These are phyloP conservation scores for Solanum pennellii DNA, from an alignment of 257 asterid species.

Conservation along the genomic window DNA sequence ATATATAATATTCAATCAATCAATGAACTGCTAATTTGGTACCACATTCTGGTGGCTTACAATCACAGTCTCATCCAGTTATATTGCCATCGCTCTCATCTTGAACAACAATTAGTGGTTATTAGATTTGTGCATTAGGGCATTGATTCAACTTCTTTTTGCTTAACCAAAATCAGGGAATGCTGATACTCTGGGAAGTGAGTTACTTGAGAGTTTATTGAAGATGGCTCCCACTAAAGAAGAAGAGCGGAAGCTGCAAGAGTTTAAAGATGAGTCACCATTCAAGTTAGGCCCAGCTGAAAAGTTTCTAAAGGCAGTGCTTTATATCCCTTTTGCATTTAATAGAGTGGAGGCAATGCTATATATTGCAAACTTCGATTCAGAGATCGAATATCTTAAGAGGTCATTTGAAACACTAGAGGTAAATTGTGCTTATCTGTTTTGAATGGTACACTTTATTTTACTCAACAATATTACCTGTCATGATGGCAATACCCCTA, in stretches of 20 bases:
- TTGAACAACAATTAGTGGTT: neutral
- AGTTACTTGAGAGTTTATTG: conserved; percentile 64
- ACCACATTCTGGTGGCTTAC: neutral
- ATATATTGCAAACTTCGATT: conserved; percentile 54
- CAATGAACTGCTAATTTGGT: neutral
- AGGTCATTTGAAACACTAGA: conserved; percentile 67
- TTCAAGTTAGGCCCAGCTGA: conserved; percentile 66
- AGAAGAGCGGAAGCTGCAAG: conserved; percentile 60
- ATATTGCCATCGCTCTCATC: neutral
- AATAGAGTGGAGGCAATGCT: conserved; percentile 79
- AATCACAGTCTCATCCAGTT: neutral
- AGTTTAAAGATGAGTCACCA: conserved; percentile 50
- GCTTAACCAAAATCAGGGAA: conserved; percentile 33
- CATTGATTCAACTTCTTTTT: neutral
- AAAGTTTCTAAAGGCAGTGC: conserved; percentile 65
- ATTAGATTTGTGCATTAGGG: neutral
- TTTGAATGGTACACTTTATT: neutral
- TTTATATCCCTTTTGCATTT: conserved; percentile 70
- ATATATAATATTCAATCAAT: neutral
- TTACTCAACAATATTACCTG: neutral
- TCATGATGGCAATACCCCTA: neutral
- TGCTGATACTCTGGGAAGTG: conserved; percentile 57
- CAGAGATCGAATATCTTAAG: conserved; percentile 61
- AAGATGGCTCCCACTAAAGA: conserved; percentile 81
- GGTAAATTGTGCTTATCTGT: conserved; percentile 24